Evolutionary conservation across 1,284 basidiomycete genomes (phyloP).

Genomic region (Ustilago hordei): DNA sequence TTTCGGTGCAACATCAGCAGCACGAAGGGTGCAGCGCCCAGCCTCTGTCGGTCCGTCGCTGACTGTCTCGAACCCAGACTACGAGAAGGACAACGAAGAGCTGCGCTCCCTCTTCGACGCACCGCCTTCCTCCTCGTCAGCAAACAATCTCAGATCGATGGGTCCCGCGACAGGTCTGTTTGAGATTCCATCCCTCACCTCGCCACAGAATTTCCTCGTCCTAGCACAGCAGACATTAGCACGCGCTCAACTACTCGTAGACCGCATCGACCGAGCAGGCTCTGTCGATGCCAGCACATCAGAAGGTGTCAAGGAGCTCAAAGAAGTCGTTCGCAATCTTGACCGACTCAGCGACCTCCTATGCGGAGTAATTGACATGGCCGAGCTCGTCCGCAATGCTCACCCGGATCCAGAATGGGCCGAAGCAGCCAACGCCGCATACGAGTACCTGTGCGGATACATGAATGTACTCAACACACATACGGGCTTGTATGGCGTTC

Average conservation of each 20-base stretch:
- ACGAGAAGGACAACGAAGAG: slow-evolving; percentile 51
- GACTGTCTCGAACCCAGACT: slow-evolving; percentile 9
- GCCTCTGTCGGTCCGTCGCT: slow-evolving; percentile 14
- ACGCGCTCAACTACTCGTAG: slow-evolving; percentile 65
- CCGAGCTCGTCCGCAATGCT: slow-evolving; percentile 90
- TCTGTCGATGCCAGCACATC: slow-evolving; percentile 20
- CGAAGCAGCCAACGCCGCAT: slow-evolving; percentile 84
- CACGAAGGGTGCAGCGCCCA: slow-evolving; percentile 21
- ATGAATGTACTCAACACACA: slow-evolving; percentile 98
- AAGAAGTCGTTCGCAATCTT: slow-evolving; percentile 71
- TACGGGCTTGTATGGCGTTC: slow-evolving; percentile 80
- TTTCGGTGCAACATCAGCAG: slow-evolving; percentile 11
- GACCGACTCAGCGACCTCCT: slow-evolving; percentile 94
- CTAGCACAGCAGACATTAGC: slow-evolving; percentile 62
- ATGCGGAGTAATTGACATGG: slow-evolving; percentile 95
- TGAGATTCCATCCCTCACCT: slow-evolving; percentile 55
- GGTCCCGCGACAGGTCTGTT: slow-evolving; percentile 59
- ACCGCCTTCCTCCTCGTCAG: slow-evolving; percentile 42
- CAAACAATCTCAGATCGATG: slow-evolving; percentile 22
- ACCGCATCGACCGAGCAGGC: slow-evolving; percentile 60
- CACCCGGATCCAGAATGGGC: slow-evolving; percentile 90
- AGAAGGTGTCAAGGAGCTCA: slow-evolving; percentile 47
- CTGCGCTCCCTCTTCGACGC: slow-evolving; percentile 55
- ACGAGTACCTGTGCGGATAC: slow-evolving; percentile 91
- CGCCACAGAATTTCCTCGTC: slow-evolving; percentile 53